Conservation (phyloP, 2,329 filamentous ascomycete genomes). For the Corinectria fuckeliana region DNA sequence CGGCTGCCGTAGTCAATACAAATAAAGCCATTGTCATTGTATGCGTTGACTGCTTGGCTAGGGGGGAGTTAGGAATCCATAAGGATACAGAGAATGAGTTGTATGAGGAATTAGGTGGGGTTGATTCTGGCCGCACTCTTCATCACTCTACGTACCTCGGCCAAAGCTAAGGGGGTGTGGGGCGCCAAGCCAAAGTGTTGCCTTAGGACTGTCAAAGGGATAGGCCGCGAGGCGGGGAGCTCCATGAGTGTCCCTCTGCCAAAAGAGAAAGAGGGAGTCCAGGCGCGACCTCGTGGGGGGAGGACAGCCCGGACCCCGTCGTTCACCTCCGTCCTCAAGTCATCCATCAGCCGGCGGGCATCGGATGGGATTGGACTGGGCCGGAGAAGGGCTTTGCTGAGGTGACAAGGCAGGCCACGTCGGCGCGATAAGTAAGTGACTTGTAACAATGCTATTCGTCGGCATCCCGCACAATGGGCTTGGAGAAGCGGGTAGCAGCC, state of each 20-base stretch:
- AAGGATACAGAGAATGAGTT: background rate
- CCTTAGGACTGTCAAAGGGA: too few species aligned
- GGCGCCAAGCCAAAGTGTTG: too few species aligned
- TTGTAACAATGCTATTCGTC: conserved; percentile 31
- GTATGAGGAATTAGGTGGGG: background rate
- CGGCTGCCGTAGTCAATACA: conserved; percentile 2
- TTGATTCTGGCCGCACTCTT: too few species aligned
- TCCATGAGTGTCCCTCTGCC: conserved; percentile 16
- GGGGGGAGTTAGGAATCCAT: background rate
- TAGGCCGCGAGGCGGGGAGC: conserved; percentile 9
- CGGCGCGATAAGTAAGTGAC: conserved; percentile 36
- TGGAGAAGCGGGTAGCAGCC: too few species aligned
- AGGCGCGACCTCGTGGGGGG: conserved; percentile 8
- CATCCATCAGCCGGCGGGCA: background rate
- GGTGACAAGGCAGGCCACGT: conserved; percentile 20
- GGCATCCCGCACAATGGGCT: conserved; percentile 9
- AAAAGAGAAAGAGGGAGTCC: background rate
- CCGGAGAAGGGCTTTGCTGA: background rate
- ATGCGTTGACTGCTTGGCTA: background rate
- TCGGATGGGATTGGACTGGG: conserved; percentile 5
- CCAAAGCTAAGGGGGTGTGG: too few species aligned
- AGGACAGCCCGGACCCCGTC: too few species aligned
- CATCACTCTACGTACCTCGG: too few species aligned
- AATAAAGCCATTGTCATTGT: too few species aligned
- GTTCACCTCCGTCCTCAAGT: background rate